These are phyloP conservation scores for Sesbania bispinosa DNA, from an alignment of 306 rosid species.

Conservation along the genomic window DNA sequence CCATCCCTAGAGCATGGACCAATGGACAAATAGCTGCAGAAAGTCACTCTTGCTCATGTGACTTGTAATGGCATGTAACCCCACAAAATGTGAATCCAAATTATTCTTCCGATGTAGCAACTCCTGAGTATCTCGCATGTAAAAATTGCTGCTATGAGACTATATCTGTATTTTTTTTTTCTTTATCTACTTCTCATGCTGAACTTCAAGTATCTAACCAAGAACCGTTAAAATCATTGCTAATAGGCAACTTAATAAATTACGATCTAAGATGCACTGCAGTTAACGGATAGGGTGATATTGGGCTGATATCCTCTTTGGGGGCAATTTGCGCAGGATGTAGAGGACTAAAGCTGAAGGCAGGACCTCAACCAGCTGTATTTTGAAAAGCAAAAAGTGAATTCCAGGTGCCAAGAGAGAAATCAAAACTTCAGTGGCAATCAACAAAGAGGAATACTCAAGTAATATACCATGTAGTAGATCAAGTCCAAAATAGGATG, in stretches of 20 bases:
- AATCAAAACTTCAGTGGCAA: neutral
- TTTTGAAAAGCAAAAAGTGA: constrained; percentile 20
- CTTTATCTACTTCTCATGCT: constrained; percentile 27
- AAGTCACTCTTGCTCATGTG: constrained; percentile 21
- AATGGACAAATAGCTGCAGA: constrained; percentile 5
- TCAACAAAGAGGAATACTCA: constrained; percentile 7
- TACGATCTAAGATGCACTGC: constrained; percentile 25
- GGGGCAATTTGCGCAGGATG: constrained; percentile 91
- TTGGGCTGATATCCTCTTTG: constrained; percentile 88
- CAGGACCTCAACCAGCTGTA: constrained; percentile 84
- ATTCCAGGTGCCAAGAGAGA: constrained; percentile 14
- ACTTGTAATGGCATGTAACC: constrained; percentile 17
- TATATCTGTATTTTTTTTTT: constrained; percentile 29
- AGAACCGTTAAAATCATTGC: constrained; percentile 15
- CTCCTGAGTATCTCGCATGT: constrained; percentile 26
- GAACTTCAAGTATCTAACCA: constrained; percentile 32
- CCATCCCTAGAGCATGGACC: neutral
- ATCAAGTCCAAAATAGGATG: constrained; percentile 49
- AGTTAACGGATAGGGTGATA: constrained; percentile 73
- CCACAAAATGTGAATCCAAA: constrained; percentile 32
- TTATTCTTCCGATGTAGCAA: constrained; percentile 31
- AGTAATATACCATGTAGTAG: constrained; percentile 75
- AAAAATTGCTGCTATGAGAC: constrained; percentile 22
- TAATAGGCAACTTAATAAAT: constrained; percentile 26
- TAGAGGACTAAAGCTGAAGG: constrained; percentile 93